phyloP scores from a whole-genome alignment of 805 yeast species.

The Candida sakaeoensis region DNA sequence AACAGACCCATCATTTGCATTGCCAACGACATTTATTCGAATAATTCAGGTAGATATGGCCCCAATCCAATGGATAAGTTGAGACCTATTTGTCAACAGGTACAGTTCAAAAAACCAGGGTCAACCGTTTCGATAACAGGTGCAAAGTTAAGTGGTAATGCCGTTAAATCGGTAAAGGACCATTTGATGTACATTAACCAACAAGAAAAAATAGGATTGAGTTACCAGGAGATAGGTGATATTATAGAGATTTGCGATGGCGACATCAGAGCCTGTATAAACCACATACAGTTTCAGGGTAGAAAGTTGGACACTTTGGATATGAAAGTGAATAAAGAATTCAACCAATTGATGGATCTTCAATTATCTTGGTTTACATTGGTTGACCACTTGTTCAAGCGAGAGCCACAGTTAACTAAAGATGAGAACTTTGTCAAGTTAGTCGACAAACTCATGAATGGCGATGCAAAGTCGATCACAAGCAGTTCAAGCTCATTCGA shows the following conservation, averaged over 20 bases:
- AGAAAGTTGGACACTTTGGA: constrained; percentile 10
- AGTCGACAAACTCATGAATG: constrained; percentile 41
- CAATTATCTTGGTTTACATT: constrained; percentile 64
- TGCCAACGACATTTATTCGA: constrained; percentile 80
- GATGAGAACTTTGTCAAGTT: constrained; percentile 48
- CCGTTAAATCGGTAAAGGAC: constrained; percentile 34
- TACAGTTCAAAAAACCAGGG: constrained; percentile 60
- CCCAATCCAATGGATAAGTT: constrained; percentile 65
- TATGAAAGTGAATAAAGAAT: constrained; percentile 12
- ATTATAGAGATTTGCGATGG: constrained; percentile 70
- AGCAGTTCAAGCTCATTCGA: constrained; percentile 47
- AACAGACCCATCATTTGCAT: constrained; percentile 86
- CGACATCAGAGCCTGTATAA: constrained; percentile 83
- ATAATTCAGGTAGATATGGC: constrained; percentile 21
- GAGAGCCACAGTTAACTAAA: constrained; percentile 44
- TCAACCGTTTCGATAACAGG: constrained; percentile 42
- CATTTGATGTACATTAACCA: constrained; percentile 46
- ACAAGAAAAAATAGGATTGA: constrained; percentile 48
- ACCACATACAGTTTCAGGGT: constrained; percentile 67
- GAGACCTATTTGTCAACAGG: constrained; percentile 68
- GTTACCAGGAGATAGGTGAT: constrained; percentile 53
- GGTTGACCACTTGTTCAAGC: constrained; percentile 57
- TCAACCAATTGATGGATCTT: constrained; percentile 45
- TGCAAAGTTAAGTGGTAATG: constrained; percentile 35
- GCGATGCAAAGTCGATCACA: constrained; percentile 31